Base-by-base conservation (phyloP, 495 filamentous ascomycete genomes). In the Aspergillus asperescens region DNA sequence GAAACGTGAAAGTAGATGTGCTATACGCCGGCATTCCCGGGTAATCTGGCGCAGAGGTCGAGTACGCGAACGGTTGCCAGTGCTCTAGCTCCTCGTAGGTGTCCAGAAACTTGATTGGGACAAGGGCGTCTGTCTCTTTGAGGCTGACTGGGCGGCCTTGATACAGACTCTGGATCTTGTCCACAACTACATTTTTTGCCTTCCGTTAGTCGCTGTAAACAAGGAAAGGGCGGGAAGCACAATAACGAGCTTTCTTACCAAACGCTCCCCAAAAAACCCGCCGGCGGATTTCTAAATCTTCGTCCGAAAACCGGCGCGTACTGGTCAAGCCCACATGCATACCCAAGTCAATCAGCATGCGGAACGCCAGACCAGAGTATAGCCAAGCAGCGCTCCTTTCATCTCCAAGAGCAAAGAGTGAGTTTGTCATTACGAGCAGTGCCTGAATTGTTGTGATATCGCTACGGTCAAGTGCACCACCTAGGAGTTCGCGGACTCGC, bases 361-460 rank as follows among this genome's bases (percentile, higher is more conserved):
- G 58, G 47, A 73, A 73, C 7, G 70, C 70, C 39, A 59, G 68
- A 1, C 76, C 76, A 1, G 70, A 64, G 50, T 77, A 75, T 0
- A 76, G 55, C 75, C 73, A 79, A 0, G 73, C 61, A 1, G 66
- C 55, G 52, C 73, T 77, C 39, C 66, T 58, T 40, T 45, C 25
- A 19, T 77, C 73, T 34, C 76, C 62, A 24, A 60, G 54, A 1
- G 69, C 61, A 24, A 75, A 73, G 2, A 75, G 56, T 0, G 69
- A 64, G 42, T 61, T 67, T 0, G 69, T 62, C 69, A 74, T 74
- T 7, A 69, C 64, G 13, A 71, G 56, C 29, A 68, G 60, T 9
- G 75, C 76, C 50, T 77, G 73, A 5, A 76, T 64, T 0, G 72
- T 77, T 1, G 74, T 69, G 38, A 78, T 74, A 8, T 70, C 57